phyloP scores from a whole-genome alignment of 1,139 yeast genomes.

The Lodderomyces parapsilosis region DNA sequence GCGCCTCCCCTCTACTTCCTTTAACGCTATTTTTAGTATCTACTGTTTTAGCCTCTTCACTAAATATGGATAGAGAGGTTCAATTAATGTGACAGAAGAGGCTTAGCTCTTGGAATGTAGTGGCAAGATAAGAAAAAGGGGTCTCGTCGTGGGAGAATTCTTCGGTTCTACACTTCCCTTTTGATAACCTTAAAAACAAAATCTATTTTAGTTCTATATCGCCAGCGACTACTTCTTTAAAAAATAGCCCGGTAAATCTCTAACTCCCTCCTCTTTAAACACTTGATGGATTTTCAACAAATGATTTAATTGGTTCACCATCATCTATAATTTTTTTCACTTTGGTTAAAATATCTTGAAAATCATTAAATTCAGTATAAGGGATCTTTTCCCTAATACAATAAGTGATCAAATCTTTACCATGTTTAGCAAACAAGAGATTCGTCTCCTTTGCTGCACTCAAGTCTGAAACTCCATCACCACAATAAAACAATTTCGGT shows the following conservation, averaged over 20 bases:
- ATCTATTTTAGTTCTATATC: no score
- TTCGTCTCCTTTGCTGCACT: conserved; percentile 96
- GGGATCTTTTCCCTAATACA: conserved; percentile 82
- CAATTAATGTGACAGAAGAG: no score
- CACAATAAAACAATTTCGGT: conserved; percentile 82
- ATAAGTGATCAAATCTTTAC: conserved; percentile 82
- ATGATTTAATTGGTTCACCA: conserved; percentile 27
- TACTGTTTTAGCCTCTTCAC: no score
- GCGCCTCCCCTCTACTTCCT: no score
- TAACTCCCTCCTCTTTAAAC: background rate
- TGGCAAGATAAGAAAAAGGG: no score
- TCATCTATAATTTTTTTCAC: conserved; percentile 35
- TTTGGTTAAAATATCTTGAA: conserved; percentile 65
- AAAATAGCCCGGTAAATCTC: background rate
- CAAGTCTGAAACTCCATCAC: conserved; percentile 95
- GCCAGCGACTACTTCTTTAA: no score
- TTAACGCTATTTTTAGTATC: no score
- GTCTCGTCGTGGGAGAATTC: no score
- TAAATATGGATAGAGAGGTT: no score
- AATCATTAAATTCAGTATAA: conserved; percentile 76
- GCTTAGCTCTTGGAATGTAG: no score
- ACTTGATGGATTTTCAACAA: conserved; percentile 25
- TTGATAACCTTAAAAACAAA: no score
- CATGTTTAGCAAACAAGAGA: conserved; percentile 87
- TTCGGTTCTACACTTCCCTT: no score